These are phyloP conservation scores for Ustilago trichophora DNA, from an alignment of 1,284 basidiomycete species.

Conservation along the genomic window DNA sequence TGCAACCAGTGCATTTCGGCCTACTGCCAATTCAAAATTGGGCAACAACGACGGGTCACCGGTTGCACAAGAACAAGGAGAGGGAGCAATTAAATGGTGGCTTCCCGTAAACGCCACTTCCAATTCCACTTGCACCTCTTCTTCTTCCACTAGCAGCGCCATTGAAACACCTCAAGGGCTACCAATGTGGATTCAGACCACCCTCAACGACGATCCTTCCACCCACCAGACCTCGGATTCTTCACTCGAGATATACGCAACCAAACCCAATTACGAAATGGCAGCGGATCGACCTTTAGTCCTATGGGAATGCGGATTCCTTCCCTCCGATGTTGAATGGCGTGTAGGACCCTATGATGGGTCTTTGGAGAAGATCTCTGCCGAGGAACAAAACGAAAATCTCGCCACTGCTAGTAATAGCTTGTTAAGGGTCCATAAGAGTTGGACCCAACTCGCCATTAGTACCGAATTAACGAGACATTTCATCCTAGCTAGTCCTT, in stretches of 20 bases:
- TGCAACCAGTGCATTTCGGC: not conserved
- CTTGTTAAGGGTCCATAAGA: slow-evolving; percentile 34
- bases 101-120: slow-evolving; percentile 28
- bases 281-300: slow-evolving; percentile 88
- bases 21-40: slow-evolving; percentile 7
- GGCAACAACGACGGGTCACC: no score
- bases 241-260: slow-evolving; percentile 40
- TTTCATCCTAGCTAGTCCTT: slow-evolving; percentile 48
- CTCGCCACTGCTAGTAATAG: slow-evolving; percentile 6
- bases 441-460: slow-evolving; percentile 53
- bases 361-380: slow-evolving; percentile 13
- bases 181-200: slow-evolving; percentile 28
- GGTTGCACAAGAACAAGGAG: not conserved
- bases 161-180: not conserved
- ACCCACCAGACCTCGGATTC: not conserved
- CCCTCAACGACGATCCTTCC: not conserved
- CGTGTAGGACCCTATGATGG: slow-evolving; percentile 72
- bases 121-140: slow-evolving; percentile 6
- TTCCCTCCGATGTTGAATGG: slow-evolving; percentile 78
- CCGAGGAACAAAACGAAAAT: not conserved
- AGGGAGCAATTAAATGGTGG: slow-evolving; percentile 36
- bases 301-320: slow-evolving; percentile 89
- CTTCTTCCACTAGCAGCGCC: not conserved
- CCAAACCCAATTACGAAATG: slow-evolving; percentile 91
- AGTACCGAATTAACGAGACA: slow-evolving; percentile 53